Evolutionary conservation across 768 basidiomycete species (phyloP).

Genomic region (Arthromyces matolae): DNA sequence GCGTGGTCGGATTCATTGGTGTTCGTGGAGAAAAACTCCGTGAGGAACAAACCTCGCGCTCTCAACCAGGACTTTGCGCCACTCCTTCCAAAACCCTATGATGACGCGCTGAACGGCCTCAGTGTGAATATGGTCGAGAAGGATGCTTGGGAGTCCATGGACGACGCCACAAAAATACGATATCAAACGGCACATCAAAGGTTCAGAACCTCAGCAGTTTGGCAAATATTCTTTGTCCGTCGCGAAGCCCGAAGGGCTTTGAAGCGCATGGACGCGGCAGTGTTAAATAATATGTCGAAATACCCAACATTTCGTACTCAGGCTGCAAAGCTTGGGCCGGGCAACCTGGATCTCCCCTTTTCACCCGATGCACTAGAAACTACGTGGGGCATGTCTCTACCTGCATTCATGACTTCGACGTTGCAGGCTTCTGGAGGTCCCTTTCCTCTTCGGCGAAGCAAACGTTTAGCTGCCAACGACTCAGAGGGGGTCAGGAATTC

Average conservation of each 20-base stretch:
- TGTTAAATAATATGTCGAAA: too few species aligned
- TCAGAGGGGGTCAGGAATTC: not conserved
- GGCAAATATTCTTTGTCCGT: constrained; percentile 6
- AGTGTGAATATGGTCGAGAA: not conserved
- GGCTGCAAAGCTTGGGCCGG: not conserved
- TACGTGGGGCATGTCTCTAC: not conserved
- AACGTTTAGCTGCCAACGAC: not conserved
- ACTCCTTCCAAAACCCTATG: not conserved
- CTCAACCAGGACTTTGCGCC: constrained; percentile 1
- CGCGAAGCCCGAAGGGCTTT: constrained; percentile 1
- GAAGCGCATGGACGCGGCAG: not conserved
- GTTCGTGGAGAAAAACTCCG: not conserved
- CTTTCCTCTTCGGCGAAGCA: not conserved
- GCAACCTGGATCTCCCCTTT: not conserved
- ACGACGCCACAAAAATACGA: not conserved
- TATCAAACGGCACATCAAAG: not conserved
- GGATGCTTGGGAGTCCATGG: constrained; percentile 3
- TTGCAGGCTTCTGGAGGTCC: not conserved
- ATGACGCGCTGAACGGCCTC: not conserved
- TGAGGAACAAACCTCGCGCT: not conserved
- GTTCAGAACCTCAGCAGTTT: constrained; percentile 4
- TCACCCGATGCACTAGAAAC: not conserved
- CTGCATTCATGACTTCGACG: not conserved
- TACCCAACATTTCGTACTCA: not conserved
- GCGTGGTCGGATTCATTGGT: not conserved